Base-by-base conservation (phyloP, 495 filamentous ascomycete genomes). In the Amniculicola lignicola region DNA sequence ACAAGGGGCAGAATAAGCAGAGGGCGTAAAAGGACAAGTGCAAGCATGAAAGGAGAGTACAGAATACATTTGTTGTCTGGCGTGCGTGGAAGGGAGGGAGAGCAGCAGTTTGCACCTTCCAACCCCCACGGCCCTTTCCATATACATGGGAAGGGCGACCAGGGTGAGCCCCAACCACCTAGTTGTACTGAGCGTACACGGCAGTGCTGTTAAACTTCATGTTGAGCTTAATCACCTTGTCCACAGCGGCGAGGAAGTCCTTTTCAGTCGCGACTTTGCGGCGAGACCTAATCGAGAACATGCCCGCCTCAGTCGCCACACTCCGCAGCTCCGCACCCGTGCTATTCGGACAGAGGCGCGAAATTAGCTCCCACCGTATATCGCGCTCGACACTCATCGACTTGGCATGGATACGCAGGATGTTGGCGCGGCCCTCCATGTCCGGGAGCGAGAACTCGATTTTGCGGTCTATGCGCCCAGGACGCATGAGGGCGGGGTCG, bases 171-270 rank as follows among this genome's bases (percentile, higher is more conserved):
- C 15, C 12, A 12, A 18, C n/a, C 4, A 15, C 44, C 56, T 90
- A 98, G 73, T 98, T 98, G 80, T 98, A 98, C 72, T 97, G 93
- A 83, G 94, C 94, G 76, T 98, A 98, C 50, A 90, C 90, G 21
- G 94, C 93, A 48, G 93, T 98, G 51, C 89, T 95, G 80, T 96
- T 97, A 79, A 98, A 98, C 80, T 98, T 98, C 70, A 96, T 76
- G 72, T 96, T 96, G 55, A 90, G 90, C 82, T 96, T 96, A 75
- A 98, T 98, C 49, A 98, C 93, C 83, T 98, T 98, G 76, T 98
- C 93, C 54, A 98, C 93, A 14, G 92, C 90, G 16, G 87, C 86
- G 70, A 98, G 78, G 75, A 98, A 98, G 77, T 98, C 93, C 82
- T 98, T 98, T 83, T 98, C 93, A 18, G 91, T 92, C 3, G 93